phyloP scores from a whole-genome alignment of 1,284 basidiomycete genomes.

The Marasmius sp. region DNA sequence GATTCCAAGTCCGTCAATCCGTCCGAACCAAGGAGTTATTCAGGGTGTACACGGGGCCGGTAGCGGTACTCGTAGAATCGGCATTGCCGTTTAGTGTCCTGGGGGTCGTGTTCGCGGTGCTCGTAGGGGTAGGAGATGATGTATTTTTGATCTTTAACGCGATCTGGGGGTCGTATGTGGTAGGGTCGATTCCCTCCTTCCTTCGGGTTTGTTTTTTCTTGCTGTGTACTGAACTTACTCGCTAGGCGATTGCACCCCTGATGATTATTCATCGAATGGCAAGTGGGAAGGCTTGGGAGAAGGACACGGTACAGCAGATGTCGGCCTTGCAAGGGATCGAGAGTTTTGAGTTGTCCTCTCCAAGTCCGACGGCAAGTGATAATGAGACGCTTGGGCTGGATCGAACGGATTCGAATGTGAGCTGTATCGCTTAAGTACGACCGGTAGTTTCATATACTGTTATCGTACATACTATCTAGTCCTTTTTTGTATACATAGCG shows the following conservation, averaged over 20 bases:
- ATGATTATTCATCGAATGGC: constrained; percentile 33
- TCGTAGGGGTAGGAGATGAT: constrained; percentile 12
- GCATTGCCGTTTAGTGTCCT: constrained; percentile 23
- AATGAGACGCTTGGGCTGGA: too few species aligned
- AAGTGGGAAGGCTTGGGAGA: constrained; percentile 29
- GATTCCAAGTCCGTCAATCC: constrained; percentile 9
- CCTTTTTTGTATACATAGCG: too few species aligned
- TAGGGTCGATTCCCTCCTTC: constrained; percentile 1
- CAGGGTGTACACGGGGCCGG: constrained; percentile 20
- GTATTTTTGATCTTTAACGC: constrained; percentile 14
- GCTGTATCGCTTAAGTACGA: too few species aligned
- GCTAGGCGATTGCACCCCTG: constrained; percentile 29
- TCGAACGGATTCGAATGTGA: too few species aligned
- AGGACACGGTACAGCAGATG: constrained; percentile 12
- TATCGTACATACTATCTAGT: too few species aligned
- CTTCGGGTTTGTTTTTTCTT: not conserved
- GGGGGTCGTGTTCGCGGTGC: constrained; percentile 18
- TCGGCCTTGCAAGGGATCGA: too few species aligned
- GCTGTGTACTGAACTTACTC: not conserved
- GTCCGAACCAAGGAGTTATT: constrained; percentile 11
- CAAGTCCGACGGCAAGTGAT: too few species aligned
- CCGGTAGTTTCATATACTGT: too few species aligned
- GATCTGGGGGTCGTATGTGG: constrained; percentile 15
- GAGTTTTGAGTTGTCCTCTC: too few species aligned
- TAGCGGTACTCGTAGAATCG: constrained; percentile 27